Evolutionary conservation across 345 rosid species (phyloP), one percentile per base, ranked within the genome.

Genomic region (Gossypium longicalyx): DNA sequence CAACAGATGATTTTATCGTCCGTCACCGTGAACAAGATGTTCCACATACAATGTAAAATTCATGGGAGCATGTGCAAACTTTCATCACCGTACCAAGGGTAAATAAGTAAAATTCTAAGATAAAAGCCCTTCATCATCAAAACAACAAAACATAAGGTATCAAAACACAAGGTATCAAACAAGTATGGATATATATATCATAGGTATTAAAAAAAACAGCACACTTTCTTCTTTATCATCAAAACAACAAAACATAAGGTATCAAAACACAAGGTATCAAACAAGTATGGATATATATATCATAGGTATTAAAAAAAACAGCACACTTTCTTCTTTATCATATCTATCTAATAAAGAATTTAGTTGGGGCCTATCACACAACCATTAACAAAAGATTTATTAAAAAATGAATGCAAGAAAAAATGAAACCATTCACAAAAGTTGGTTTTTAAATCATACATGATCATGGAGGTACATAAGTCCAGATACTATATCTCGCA

Each of bases 401-500:
- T 48, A 2, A 11, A 11, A 48, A 48, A 10, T 10, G 52, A 16
- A 62, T 1, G 4, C 9, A n/a, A 23, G 15, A 45, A 69, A 13
- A 19, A 52, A 2, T 27, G 27, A 75, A 66, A 53, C 57, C 15
- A 38, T 10, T 15, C 43, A 52, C n/a, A 52, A 74, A 58, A 43
- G 56, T 48, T 13, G 51, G 20, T 44, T 70, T 60, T 7, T 16
- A 72, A 54, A 76, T 67, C 93, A 78, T 93, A 95, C 99, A 82
- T 95, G 99, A 76, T 87, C 84, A 81, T 95, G 99, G 73, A 95
- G 99, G 79, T 93, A 95, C 89, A 87, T 86, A 60, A 95, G 83
- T 74, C 99, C 99, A 63, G 94, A 82, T 69, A 93, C 90, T 49
- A 93, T 83, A 82, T 93, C 90, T 54, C 97, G 88, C 82, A 95